Conservation (phyloP, 345 rosid species). For the Salix caprea region DNA sequence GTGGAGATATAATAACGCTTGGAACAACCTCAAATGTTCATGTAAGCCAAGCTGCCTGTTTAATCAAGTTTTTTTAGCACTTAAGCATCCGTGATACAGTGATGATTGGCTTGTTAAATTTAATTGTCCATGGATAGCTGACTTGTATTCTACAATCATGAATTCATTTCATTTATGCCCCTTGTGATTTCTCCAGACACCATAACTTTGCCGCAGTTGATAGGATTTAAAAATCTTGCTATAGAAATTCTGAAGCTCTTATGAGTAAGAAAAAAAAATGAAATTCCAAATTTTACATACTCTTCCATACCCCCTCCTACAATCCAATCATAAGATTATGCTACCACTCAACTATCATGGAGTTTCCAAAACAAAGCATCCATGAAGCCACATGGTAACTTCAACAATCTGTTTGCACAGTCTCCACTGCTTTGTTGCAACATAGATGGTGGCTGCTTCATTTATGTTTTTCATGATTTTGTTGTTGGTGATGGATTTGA, state of each 20-base stretch:
- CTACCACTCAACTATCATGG: neutral
- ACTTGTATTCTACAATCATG: neutral
- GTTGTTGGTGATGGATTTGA: neutral
- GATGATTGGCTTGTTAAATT: neutral
- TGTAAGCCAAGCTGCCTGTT: constrained; percentile 45
- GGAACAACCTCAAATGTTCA: constrained; percentile 71
- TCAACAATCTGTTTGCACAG: neutral
- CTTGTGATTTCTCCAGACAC: neutral
- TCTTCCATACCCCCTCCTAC: neutral
- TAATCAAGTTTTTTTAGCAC: neutral
- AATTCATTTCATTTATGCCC: neutral
- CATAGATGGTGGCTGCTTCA: neutral
- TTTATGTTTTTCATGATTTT: constrained; percentile 2
- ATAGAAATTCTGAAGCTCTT: neutral
- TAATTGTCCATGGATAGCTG: neutral
- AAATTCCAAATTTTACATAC: neutral
- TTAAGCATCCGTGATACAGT: neutral
- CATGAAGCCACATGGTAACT: neutral
- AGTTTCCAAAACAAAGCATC: neutral
- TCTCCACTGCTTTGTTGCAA: neutral
- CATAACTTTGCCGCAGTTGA: neutral
- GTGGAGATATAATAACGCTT: constrained; percentile 75
- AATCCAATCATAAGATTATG: neutral
- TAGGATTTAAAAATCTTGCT: neutral
- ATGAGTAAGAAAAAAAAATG: neutral